A percentile compares a stretch with the other conserved stretches of the same genome.
phyloP scores from a whole-genome alignment of 257 asterid species.

The Jacaranda mimosifolia region DNA sequence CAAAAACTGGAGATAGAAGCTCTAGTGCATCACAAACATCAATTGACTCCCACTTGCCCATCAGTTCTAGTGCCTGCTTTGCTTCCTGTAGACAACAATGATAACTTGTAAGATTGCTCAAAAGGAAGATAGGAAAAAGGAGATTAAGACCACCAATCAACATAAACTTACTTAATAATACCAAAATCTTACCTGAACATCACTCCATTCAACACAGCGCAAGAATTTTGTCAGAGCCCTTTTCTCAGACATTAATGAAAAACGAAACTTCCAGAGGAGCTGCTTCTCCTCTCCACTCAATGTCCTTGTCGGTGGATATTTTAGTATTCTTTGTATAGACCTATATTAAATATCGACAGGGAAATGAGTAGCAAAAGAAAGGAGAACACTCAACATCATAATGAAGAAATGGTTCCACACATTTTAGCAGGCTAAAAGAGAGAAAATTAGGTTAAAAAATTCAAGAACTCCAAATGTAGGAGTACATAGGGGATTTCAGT shows the following conservation, averaged over 20 bases:
- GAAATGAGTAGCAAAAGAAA: constrained; percentile 35
- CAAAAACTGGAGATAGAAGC: constrained; percentile 96
- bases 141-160: constrained; percentile 7
- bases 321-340: constrained; percentile 90
- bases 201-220: constrained; percentile 99
- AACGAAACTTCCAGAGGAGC: constrained; percentile 96
- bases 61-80: constrained; percentile 92
- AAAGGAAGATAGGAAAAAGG: constrained; percentile 6
- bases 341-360: constrained; percentile 51
- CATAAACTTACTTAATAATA: neutral
- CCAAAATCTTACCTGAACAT: constrained; percentile 72
- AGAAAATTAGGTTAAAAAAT: too few relatives aligned
- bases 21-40: constrained; percentile 97
- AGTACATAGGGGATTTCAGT: too few relatives aligned
- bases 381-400: constrained; percentile 11
- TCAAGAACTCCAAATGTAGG: too few relatives aligned
- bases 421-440: neutral
- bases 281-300: constrained; percentile 98
- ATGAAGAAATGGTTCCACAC: neutral
- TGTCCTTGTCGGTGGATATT: constrained; percentile 96
- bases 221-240: constrained; percentile 92
- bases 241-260: constrained; percentile 94
- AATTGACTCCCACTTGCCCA: constrained; percentile 97
- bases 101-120: constrained; percentile 13
- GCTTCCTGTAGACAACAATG: constrained; percentile 75